Conservation (phyloP, 2,329 filamentous ascomycete species). For the Botrytis pseudocinerea region DNA sequence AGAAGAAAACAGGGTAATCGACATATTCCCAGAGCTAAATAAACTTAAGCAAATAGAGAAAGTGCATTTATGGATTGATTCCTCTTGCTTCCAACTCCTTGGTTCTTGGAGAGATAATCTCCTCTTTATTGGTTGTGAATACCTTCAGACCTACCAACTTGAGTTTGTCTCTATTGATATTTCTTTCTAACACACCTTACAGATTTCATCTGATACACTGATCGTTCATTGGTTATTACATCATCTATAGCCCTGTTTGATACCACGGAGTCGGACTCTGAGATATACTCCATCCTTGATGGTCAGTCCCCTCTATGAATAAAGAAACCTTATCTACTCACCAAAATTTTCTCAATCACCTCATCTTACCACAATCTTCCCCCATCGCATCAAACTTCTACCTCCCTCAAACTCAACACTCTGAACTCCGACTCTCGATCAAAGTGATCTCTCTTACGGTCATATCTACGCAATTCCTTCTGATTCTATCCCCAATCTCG, state of each 20-base stretch:
- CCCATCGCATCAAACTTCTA: not conserved
- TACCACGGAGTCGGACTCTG: not conserved
- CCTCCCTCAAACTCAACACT: not conserved
- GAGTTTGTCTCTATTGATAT: too few species aligned
- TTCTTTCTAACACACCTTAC: too few species aligned
- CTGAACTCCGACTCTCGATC: not conserved
- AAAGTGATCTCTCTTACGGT: not conserved
- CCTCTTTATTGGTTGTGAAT: not conserved
- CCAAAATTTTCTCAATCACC: not conserved
- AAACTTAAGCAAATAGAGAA: not conserved
- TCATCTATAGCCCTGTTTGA: fast-evolving
- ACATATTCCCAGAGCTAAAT: not conserved
- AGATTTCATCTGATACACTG: not conserved
- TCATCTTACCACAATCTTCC: not conserved
- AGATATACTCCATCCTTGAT: too few species aligned
- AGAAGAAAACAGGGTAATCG: fast-evolving
- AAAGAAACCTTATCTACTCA: not conserved
- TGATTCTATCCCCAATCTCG: not conserved
- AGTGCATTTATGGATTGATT: not conserved
- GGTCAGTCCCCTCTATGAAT: not conserved
- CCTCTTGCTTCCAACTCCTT: not conserved
- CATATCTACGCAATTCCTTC: not conserved
- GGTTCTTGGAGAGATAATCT: not conserved
- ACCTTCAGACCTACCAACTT: not conserved
- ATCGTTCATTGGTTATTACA: not conserved